Base-by-base conservation (phyloP, 208 protist genomes). In the Phytomonas sp. region DNA sequence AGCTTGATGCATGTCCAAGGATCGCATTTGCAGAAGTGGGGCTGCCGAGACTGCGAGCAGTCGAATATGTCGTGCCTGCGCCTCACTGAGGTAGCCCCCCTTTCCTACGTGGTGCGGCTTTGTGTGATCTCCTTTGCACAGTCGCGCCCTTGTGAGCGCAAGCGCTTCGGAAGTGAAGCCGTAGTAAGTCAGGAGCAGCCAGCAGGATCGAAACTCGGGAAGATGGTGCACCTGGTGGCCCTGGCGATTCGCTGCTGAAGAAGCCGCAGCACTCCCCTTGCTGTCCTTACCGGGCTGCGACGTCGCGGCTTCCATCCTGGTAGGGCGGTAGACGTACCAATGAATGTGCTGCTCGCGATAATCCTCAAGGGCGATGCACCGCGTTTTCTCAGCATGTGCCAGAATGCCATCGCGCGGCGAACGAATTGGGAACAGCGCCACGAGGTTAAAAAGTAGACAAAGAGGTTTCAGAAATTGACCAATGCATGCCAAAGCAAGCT, bases 151-250 rank as follows among this genome's bases (percentile, higher is more conserved):
- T 4, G 66, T 56, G 33, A 28, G 40, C 8, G 62, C 43, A 0
- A 92, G 67, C 63, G 84, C 77, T 64, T 92, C 83, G 23, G 64
- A 66, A 20, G 84, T 86, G 67, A 90, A 86, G 36, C 82, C 79
- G 76, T 95, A 95, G 79, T 89, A 83, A 29, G 82, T 81, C 20
- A 92, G 64, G 77, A 95, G 82, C 63, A 95, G 71, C 89, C 89
- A 95, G 36, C 73, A 90, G 8, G 86, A 81, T 67, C 86, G 89
- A 74, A 95, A 88, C 66, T 78, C 74, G 5, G 68, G 56, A 53
- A 80, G 73, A 4, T 70, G 63, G 65, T 81, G 71, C 17, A 74
- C 69, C 66, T 79, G 70, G 33, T 66, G 56, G 26, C 74, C 70
- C 71, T 73, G 73, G 56, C 72, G n/a, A 31, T 79, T 69, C 53